Evolutionary conservation across 106 monocot species (phyloP).

Genomic region (Narthecium ossifragum): DNA sequence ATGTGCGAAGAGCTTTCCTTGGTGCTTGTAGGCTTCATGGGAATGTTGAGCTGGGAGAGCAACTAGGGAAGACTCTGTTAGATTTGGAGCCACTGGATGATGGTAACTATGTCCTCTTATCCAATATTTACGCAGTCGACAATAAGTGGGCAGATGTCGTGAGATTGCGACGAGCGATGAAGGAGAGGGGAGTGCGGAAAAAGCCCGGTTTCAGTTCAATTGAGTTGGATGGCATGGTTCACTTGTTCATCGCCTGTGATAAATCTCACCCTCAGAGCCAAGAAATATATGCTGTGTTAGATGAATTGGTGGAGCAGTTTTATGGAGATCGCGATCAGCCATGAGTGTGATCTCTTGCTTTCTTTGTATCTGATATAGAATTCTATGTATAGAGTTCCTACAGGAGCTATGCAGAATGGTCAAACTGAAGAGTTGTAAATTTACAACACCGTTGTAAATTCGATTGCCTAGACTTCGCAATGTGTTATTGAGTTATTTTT

Average conservation of each 20-base stretch:
- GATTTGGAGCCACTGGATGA: constrained; percentile 21
- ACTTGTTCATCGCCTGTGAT: constrained; percentile 14
- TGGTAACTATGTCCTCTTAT: constrained; percentile 18
- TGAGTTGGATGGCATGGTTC: constrained; percentile 22
- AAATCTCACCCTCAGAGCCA: neutral
- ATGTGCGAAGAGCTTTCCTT: constrained; percentile 14
- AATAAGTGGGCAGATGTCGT: constrained; percentile 16
- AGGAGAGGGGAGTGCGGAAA: constrained; percentile 10
- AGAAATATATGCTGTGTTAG: constrained; percentile 15
- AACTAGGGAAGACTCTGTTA: constrained; percentile 14
- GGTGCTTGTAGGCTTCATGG: constrained; percentile 23
- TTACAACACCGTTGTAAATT: no score
- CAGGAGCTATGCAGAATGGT: no score
- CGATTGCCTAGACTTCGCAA: no score
- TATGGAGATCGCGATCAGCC: neutral
- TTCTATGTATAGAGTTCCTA: no score
- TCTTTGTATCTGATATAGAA: no score
- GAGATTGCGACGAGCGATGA: constrained; percentile 18
- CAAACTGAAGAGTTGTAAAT: no score
- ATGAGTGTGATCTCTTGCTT: no score
- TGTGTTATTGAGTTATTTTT: no score
- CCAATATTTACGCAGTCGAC: constrained; percentile 6
- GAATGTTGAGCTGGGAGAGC: constrained; percentile 9
- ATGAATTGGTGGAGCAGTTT: constrained; percentile 5
- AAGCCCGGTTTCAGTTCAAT: constrained; percentile 21